Evolutionary conservation across 352 stramenopile genomes (phyloP).

Genomic region (Thalassiosira livingstoniorum): DNA sequence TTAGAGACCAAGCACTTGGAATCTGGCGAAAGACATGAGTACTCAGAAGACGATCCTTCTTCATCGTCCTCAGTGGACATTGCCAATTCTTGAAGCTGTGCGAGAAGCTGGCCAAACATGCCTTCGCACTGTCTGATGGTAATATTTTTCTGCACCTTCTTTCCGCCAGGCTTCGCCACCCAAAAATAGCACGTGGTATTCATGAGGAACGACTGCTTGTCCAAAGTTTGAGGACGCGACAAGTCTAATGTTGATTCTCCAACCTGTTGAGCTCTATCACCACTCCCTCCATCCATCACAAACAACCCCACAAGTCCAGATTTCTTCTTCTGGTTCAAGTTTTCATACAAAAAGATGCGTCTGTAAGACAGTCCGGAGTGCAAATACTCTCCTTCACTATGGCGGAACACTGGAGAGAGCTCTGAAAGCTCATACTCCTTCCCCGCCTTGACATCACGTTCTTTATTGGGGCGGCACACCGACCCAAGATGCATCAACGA

Average conservation of each 20-base stretch:
- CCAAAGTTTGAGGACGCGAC: slow-evolving; percentile 57
- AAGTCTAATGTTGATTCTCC: slow-evolving; percentile 57
- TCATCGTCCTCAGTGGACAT: slow-evolving; percentile 43
- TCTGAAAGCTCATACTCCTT: slow-evolving; percentile 75
- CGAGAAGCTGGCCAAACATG: slow-evolving; percentile 75
- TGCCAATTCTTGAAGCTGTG: slow-evolving; percentile 67
- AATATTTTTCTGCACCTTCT: slow-evolving; percentile 77
- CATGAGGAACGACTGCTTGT: slow-evolving; percentile 60
- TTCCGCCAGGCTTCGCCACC: slow-evolving; percentile 84
- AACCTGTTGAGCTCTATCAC: slow-evolving; percentile 34
- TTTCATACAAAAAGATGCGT: slow-evolving; percentile 79
- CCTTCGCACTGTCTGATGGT: slow-evolving; percentile 72
- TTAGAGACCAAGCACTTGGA: slow-evolving; percentile 59
- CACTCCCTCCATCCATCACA: slow-evolving; percentile 69
- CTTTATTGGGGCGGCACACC: slow-evolving; percentile 73
- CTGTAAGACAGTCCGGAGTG: slow-evolving; percentile 62
- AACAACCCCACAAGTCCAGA: slow-evolving; percentile 82
- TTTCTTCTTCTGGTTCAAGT: slow-evolving; percentile 74
- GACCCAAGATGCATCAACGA: slow-evolving; percentile 92
- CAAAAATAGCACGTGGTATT: slow-evolving; percentile 81
- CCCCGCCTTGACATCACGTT: slow-evolving; percentile 53
- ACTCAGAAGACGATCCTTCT: slow-evolving; percentile 63
- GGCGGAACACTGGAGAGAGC: slow-evolving; percentile 64
- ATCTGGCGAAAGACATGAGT: slow-evolving; percentile 70
- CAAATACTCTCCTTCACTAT: slow-evolving; percentile 75